A percentile compares a stretch with the other conserved stretches of the same genome.
Evolutionary conservation across 2,329 filamentous ascomycete species (phyloP).

Genomic region (Scedosporium dehoogii): DNA sequence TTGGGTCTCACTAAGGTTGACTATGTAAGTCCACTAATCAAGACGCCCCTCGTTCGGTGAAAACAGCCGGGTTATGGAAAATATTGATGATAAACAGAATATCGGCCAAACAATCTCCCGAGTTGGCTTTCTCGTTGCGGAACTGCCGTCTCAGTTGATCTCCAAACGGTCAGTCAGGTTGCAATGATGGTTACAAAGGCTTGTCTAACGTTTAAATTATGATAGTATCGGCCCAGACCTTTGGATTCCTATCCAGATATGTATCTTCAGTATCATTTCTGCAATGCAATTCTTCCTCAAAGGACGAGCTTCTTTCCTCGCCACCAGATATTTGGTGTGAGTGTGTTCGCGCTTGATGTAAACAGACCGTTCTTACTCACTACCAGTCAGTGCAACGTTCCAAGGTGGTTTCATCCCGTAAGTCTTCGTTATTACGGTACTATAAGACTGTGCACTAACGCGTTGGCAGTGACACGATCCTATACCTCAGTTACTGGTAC

Average conservation of each 20-base stretch:
- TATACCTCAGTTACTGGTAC: constrained; percentile 64
- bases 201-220: not conserved
- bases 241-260: constrained; percentile 39
- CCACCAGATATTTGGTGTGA: constrained; percentile 17
- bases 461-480: constrained; percentile 26
- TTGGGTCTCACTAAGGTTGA: constrained; percentile 17
- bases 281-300: constrained; percentile 23
- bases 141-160: constrained; percentile 42
- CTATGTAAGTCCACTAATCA: constrained; percentile 15
- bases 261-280: constrained; percentile 22
- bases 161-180: constrained; percentile 25
- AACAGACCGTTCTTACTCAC: not conserved
- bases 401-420: constrained; percentile 50
- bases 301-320: constrained; percentile 21
- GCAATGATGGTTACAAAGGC: constrained; percentile 10
- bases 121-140: constrained; percentile 36
- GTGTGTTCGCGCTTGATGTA: not conserved
- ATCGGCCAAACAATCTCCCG: constrained; percentile 19
- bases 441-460: not conserved
- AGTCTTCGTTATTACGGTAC: constrained; percentile 18
- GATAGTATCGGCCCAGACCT: constrained; percentile 30
- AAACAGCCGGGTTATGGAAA: no score
- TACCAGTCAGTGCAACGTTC: constrained; percentile 25
- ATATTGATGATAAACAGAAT: constrained; percentile 13
- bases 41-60: not conserved